phyloP scores from a whole-genome alignment of 768 basidiomycete species.

The Termitomyces heimii region DNA sequence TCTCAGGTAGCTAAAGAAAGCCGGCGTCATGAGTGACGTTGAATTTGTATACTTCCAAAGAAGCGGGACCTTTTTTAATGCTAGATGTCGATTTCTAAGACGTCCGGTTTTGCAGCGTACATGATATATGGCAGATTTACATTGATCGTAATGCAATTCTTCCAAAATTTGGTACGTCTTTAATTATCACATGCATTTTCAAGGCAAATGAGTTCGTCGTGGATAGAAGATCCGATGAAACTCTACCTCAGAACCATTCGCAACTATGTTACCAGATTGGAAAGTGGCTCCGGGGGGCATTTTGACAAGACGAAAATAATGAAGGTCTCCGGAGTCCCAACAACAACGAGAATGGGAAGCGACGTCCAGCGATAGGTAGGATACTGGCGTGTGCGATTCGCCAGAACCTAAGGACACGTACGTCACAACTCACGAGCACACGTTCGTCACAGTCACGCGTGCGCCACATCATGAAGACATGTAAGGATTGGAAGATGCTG shows the following conservation, averaged over 20 bases:
- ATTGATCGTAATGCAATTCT: slow-evolving; percentile 20
- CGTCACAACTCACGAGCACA: neutral
- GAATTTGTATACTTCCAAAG: neutral
- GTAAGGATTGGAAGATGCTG: neutral
- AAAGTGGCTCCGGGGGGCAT: neutral
- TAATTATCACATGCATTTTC: slow-evolving; percentile 16
- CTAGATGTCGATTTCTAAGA: slow-evolving; percentile 34
- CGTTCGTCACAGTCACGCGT: neutral
- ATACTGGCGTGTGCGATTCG: too few relatives aligned
- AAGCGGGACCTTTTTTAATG: slow-evolving; percentile 33
- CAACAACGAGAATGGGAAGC: neutral
- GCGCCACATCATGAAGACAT: neutral
- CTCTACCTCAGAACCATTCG: slow-evolving; percentile 17
- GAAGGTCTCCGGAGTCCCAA: neutral
- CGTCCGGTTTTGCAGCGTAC: slow-evolving; percentile 40
- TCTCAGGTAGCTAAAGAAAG: slow-evolving; percentile 1
- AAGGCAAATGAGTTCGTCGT: neutral
- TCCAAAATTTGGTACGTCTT: slow-evolving; percentile 31
- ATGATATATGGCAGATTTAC: slow-evolving; percentile 25
- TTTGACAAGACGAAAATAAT: neutral
- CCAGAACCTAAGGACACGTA: neutral
- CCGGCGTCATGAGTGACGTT: neutral
- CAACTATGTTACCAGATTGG: slow-evolving; percentile 6
- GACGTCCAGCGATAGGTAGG: neutral
- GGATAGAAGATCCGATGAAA: neutral